Base-by-base conservation (phyloP, 495 filamentous ascomycete species). In the Neurospora sp. region DNA sequence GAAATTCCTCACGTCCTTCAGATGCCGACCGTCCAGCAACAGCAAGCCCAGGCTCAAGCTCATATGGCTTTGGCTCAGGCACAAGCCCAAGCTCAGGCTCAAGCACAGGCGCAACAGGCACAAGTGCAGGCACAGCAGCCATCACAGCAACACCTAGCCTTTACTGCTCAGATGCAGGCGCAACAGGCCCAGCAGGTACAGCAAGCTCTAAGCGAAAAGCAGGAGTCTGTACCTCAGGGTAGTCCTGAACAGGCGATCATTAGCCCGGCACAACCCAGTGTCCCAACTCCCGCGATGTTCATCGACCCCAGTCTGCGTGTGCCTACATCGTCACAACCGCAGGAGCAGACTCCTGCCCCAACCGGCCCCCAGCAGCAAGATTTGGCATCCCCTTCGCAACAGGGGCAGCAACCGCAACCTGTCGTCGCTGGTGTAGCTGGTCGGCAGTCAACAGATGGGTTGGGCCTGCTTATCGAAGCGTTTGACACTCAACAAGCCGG, bases 1-100 rank as follows among this genome's bases (percentile, higher is more conserved):
- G 78, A 77, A 16, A 81, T 82, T 20, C 80, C 77, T 10, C 78
- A 77, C 38, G 77, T 79, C 22, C 75, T 82, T 8, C 76, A 82
- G 27, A 65, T 65, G 53, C 35, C 77, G 74, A 27, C 38, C 68
- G 5, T 61, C 70, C 42, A 74, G 61, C 39, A 70, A 42, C 20
- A 65, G 53, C 22, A 71, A 74, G 47, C 31, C 75, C 27, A 70
- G 73, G 69, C 42, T 72, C 45, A 40, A 35, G 39, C 69, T 59
- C 69, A 71, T 47, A 47, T 47, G 47, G 47, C 47, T 59, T 31
- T 59, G 27, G 53, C 69, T 65, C 42, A 39, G 22, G 35, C 61
- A 14, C 22, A 71, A 74, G 45, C 31, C 73, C 27, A 70, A 72
- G 69, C 41, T 53, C 45, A 47, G 22, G 45, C 53, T 16, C 69